Evolutionary conservation across 2,329 filamentous ascomycete genomes (phyloP), one percentile per base, ranked within the genome.

Genomic region (Colletotrichum gloeosporioides): DNA sequence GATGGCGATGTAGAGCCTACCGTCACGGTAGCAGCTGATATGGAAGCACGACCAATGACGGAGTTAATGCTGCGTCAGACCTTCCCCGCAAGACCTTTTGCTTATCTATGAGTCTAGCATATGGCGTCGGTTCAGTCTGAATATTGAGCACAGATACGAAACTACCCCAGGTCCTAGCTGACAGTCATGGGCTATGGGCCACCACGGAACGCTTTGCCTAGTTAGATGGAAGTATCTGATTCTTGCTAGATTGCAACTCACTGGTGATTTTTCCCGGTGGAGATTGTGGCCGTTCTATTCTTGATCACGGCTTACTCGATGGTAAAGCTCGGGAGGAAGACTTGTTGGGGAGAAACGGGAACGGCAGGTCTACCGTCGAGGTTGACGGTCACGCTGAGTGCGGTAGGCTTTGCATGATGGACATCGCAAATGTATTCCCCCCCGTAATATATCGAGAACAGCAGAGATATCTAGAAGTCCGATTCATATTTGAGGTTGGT

Each of bases 401-500:
- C 10, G 6, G 44, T 22, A 49, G n/a, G 22, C 44, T 12, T 13
- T 49, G 9, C 2, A 22, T 7, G 4, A 22, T 49, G 2, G 3
- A 18, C 44, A 4, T 22, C n/a, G 44, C 44, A 22, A 22, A 22
- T 49, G 3, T 18, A 12, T 22, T 49, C 3, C 18, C 10, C 44
- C 9, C 5, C 5, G 44, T n/a, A n/a, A 49, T 4, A 7, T 2
- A 5, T 49, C 6, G 5, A 49, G 10, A 49, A 49, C 4, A 5
- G 10, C 5, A 49, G 6, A 6, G 10, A 49, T 10, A 7, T 10
- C 6, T 7, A 7, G 9, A 49, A 49, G 1, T 4, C 10, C 6
- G 18, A n/a, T 6, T 4, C 18, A 22, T 12, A n/a, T 1, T n/a
- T 6, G 0, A 12, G 9, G 9, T 2, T 9, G 9, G 5, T 12